Base-by-base conservation (phyloP, 371 early-diverging fungal genomes). In the Amoeboradix gromovi region DNA sequence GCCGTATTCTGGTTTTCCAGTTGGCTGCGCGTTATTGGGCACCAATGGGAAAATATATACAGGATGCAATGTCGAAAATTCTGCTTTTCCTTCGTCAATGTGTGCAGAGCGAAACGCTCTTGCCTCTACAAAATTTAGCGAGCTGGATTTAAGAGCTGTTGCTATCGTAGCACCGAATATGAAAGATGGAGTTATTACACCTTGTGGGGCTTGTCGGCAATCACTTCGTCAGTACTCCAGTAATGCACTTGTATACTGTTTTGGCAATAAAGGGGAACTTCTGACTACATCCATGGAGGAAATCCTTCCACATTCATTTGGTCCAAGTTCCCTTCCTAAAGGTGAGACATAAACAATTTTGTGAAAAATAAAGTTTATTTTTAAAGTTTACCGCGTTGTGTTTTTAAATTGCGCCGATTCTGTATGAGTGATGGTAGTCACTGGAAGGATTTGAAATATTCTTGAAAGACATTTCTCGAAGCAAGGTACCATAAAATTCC, bases 161-260 rank as follows among this genome's bases (percentile, higher is more conserved):
- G n/a, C n/a, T n/a, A n/a, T 79, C 17, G 82, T 87, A 16, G 77
- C 84, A 0, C 78, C 85, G 74, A 76, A 77, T 69, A 76, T 70
- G 30, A 17, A 22, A n/a, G 31, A 81, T 17, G 71, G 66, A 1
- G 81, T 76, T 71, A 74, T 83, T 29, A 79, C 85, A 0, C 89
- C 89, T 12, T 89, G 89, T 71, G 89, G 89, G 29, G 82, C 86
- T 71, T 89, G 88, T 79, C 77, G 89, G 77, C 88, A 89, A 82
- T 86, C 86, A 72, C 81, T 89, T 78, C 80, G 81, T 29, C 88
- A 89, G 76, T 87, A 85, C 30, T 29, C 66, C 28, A 28, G 68
- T 31, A n/a, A 1, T 68, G 17, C 48, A 5, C 48, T 48, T 48
- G 22, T 48, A 12, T 48, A 12, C 22, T 48, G 48, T 48, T 48